phyloP scores from a whole-genome alignment of 2,329 filamentous ascomycete genomes.

The Monosporascus sp. region DNA sequence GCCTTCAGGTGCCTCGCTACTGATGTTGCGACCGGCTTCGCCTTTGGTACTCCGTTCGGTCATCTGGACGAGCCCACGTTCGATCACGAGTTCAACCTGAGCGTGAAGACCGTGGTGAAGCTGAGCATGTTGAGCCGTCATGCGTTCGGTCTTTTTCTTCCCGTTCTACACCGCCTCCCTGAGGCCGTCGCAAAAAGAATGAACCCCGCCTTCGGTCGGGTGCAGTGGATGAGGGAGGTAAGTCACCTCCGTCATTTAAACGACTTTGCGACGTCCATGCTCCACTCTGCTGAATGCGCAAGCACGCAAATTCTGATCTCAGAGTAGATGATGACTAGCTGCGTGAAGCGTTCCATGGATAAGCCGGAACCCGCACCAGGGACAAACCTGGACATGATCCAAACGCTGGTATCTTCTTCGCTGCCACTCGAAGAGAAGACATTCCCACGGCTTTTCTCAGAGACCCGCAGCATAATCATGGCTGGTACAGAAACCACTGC shows the following conservation, averaged over 20 bases:
- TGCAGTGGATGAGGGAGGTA: slow-evolving; percentile 21
- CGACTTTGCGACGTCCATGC: background rate
- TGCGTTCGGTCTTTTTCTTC: slow-evolving; percentile 12
- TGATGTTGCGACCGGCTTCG: slow-evolving; percentile 19
- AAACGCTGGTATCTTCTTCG: slow-evolving; percentile 13
- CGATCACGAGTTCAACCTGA: slow-evolving; percentile 18
- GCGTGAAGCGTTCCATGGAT: slow-evolving; percentile 17
- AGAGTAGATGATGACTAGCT: slow-evolving; percentile 13
- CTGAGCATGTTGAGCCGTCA: slow-evolving; percentile 16
- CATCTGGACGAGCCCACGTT: slow-evolving; percentile 19
- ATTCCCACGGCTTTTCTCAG: slow-evolving; percentile 18
- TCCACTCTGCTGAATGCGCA: background rate
- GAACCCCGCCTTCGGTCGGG: slow-evolving; percentile 16
- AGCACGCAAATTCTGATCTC: background rate
- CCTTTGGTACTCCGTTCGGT: slow-evolving; percentile 16
- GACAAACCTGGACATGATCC: slow-evolving; percentile 14
- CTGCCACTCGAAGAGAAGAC: slow-evolving; percentile 17
- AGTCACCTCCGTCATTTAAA: background rate
- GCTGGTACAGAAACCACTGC: slow-evolving; percentile 19
- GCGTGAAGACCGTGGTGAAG: slow-evolving; percentile 13
- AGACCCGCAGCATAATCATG: slow-evolving; percentile 19
- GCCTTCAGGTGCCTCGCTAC: slow-evolving; percentile 18
- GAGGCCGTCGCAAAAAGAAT: slow-evolving; percentile 13
- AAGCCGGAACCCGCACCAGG: slow-evolving; percentile 15
- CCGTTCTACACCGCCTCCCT: slow-evolving; percentile 15